Conservation (phyloP, 192 early-diverging fungal species). For the Spizellomyces sp. region DNA sequence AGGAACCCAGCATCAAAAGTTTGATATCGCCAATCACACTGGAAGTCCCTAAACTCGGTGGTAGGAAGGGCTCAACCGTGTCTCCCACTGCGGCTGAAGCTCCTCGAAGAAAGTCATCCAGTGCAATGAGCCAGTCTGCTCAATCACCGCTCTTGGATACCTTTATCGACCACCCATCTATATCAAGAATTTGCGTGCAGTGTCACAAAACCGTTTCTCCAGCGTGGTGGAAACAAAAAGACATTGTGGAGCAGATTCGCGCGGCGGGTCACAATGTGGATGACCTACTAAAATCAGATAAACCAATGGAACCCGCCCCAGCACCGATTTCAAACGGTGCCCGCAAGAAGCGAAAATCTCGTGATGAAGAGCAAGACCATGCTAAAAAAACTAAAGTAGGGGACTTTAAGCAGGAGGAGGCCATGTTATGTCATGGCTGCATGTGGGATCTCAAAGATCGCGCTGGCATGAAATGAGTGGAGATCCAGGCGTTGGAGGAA, state of each 20-base stretch:
- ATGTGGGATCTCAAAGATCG: slow-evolving; percentile 19
- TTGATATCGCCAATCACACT: too few relatives aligned
- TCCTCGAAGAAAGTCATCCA: too few relatives aligned
- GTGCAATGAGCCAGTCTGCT: too few relatives aligned
- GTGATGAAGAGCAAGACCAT: not conserved
- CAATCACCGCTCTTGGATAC: too few relatives aligned
- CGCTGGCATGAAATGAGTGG: not conserved
- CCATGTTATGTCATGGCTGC: slow-evolving; percentile 20
- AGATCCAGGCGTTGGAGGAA: too few relatives aligned
- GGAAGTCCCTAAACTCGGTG: too few relatives aligned
- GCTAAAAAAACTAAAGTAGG: slow-evolving; percentile 10
- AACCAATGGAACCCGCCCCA: not conserved
- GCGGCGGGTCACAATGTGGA: not conserved
- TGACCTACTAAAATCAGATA: not conserved
- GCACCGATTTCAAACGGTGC: not conserved
- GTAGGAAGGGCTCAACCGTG: too few relatives aligned
- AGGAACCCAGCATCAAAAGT: too few relatives aligned
- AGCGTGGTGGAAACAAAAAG: slow-evolving; percentile 21
- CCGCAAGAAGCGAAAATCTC: not conserved
- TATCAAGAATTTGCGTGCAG: slow-evolving; percentile 4
- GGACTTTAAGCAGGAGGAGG: not conserved
- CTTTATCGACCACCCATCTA: not conserved
- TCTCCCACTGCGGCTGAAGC: too few relatives aligned
- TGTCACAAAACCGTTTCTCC: slow-evolving; percentile 21
- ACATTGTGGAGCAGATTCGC: not conserved